Conservation (phyloP, 78 protist species). For the Bigelowiella natans region DNA sequence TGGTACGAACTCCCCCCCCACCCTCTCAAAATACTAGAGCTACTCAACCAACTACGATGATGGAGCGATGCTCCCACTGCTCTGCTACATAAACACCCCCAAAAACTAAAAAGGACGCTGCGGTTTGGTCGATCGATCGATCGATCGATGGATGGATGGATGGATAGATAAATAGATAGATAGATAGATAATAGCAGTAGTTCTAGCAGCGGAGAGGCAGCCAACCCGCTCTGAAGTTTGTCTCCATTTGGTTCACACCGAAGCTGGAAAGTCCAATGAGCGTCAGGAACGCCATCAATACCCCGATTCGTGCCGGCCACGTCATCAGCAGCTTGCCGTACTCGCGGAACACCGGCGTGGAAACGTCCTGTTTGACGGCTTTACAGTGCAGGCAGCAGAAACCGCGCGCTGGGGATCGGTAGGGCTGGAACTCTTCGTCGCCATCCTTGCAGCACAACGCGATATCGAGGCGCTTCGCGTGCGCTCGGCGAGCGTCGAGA, state of each 20-base stretch:
- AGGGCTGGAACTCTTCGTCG: neutral
- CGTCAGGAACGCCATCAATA: neutral
- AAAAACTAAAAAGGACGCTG: no score
- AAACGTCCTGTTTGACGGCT: neutral
- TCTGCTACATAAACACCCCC: no score
- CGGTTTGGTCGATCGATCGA: no score
- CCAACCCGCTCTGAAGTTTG: neutral
- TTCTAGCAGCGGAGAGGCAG: no score
- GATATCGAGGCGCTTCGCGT: neutral
- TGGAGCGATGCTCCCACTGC: no score
- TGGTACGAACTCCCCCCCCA: no score
- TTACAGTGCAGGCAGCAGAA: neutral
- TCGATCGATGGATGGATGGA: no score
- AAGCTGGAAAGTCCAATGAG: neutral
- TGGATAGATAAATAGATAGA: no score
- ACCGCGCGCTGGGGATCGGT: neutral
- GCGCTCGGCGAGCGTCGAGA: neutral
- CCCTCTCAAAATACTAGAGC: no score
- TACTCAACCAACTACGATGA: no score
- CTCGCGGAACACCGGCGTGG: neutral
- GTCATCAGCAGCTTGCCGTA: neutral
- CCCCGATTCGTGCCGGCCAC: neutral
- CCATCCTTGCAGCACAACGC: neutral
- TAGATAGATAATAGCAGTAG: no score
- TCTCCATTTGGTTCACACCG: neutral